Base-by-base conservation (phyloP, 108 stramenopile genomes). In the Stephanodiscus minutulus region DNA sequence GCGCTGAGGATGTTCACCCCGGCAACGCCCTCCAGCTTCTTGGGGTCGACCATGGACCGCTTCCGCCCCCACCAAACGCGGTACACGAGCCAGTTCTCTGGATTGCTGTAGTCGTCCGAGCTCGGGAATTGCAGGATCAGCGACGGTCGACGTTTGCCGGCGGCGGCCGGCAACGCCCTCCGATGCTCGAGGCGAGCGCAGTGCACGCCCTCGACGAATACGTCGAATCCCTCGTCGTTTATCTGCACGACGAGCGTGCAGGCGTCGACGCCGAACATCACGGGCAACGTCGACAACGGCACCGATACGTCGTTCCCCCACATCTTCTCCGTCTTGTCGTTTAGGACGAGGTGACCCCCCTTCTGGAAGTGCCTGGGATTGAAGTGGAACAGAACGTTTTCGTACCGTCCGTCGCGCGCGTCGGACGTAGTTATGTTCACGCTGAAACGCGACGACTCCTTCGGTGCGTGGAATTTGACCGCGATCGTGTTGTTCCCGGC, bases 31-130 rank as follows among this genome's bases (percentile, higher is more conserved):
- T 75, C 41, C 15, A 92, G 47, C 39, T 84, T 80, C 33, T 63
- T 66, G n/a, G 83, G 81, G 39, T 64, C 71, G 24, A 83, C 85
- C 88, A 92, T 86, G 52, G 62, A 56, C 18, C 68, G 58, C 57
- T 89, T 88, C 44, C 85, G 76, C 35, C 91, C 91, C 91, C 91
- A 92, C 91, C 91, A 92, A n/a, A 91, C 87, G 55, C 84, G 81
- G 77, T 88, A 90, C 28, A 91, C 86, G 7, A 59, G 79, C 93
- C 93, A 94, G 61, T 84, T 84, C 58, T 94, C 93, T 5, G 85
- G 87, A 44, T 70, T 87, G 7, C 76, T 78, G 58, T 89, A 93
- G 55, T 93, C 92, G 68, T 94, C 89, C 39, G 86, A 82, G 24
- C 76, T 82, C 1, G 93, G 93, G 62, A 91, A 94, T 61, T 94